Percentiles rank a stretch among this genome's conserved stretches.
Conservation (phyloP, 805 yeast species). For the Hanseniaspora meyeri region DNA sequence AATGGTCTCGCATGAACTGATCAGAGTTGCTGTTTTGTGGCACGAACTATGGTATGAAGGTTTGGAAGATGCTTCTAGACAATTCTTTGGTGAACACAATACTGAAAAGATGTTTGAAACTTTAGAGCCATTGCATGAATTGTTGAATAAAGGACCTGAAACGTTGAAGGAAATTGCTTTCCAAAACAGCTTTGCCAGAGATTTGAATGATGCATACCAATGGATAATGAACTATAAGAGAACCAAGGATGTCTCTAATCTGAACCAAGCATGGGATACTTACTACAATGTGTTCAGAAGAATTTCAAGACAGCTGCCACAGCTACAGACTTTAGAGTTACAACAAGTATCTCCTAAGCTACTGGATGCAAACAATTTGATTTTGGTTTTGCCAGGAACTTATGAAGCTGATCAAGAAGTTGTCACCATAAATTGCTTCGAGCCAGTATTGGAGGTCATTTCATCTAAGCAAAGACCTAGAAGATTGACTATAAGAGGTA, state of each 20-base stretch:
- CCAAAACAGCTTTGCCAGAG: slow-evolving; percentile 87
- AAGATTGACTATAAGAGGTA: slow-evolving; percentile 63
- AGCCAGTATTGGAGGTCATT: slow-evolving; percentile 72
- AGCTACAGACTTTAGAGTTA: slow-evolving; percentile 69
- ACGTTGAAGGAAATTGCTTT: slow-evolving; percentile 88
- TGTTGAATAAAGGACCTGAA: slow-evolving; percentile 78
- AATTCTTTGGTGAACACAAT: slow-evolving; percentile 87
- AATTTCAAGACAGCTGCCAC: slow-evolving; percentile 79
- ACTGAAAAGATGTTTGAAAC: slow-evolving; percentile 89
- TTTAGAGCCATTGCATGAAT: slow-evolving; percentile 74
- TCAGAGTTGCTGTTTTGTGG: slow-evolving; percentile 92
- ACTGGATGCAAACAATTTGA: slow-evolving; percentile 63
- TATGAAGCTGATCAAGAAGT: slow-evolving; percentile 75
- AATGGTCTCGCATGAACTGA: slow-evolving; percentile 82
- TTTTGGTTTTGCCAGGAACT: slow-evolving; percentile 88
- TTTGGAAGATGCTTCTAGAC: slow-evolving; percentile 86
- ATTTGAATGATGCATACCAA: slow-evolving; percentile 79
- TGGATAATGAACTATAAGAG: slow-evolving; percentile 81
- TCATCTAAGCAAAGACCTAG: slow-evolving; percentile 95
- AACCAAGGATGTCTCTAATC: slow-evolving; percentile 72
- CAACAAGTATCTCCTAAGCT: slow-evolving; percentile 90
- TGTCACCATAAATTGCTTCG: slow-evolving; percentile 60
- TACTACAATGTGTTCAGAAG: slow-evolving; percentile 88
- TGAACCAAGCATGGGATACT: slow-evolving; percentile 96
- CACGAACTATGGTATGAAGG: slow-evolving; percentile 98